Evolutionary conservation across 2,329 filamentous ascomycete genomes (phyloP).

Genomic region (Sodiomyces alkalinus): DNA sequence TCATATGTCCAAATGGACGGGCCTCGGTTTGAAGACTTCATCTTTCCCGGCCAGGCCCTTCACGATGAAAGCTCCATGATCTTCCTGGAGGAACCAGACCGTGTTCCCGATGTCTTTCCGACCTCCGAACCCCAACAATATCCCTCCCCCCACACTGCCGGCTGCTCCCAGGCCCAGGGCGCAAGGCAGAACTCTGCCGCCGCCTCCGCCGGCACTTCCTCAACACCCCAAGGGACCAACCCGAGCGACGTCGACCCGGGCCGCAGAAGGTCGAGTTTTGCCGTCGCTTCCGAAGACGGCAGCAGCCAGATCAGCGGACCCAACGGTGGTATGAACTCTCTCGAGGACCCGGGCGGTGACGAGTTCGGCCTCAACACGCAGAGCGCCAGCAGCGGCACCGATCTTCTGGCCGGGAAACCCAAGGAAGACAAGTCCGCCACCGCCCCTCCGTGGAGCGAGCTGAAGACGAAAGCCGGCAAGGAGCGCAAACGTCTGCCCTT

Average conservation of each 20-base stretch:
- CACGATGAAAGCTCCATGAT: conserved; percentile 25
- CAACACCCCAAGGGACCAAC: neutral
- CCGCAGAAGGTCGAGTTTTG: conserved; percentile 13
- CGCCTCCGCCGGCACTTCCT: neutral
- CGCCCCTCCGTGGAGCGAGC: conserved; percentile 59
- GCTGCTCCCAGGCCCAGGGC: too few relatives aligned
- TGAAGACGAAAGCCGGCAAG: conserved; percentile 87
- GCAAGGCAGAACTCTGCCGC: too few relatives aligned
- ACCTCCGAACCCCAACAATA: conserved; percentile 13
- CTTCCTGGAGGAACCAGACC: conserved; percentile 17
- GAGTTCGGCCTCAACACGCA: conserved; percentile 39
- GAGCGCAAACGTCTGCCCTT: conserved; percentile 85
- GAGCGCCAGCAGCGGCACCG: conserved; percentile 34
- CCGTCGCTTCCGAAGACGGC: conserved; percentile 29
- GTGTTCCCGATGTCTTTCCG: conserved; percentile 16
- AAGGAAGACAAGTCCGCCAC: conserved; percentile 45
- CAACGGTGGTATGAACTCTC: conserved; percentile 27
- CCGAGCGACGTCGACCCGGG: conserved; percentile 3
- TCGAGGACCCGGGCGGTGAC: conserved; percentile 39
- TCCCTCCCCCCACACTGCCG: conserved; percentile 10
- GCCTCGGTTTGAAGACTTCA: conserved; percentile 36
- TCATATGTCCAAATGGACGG: too few relatives aligned
- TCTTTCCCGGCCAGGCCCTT: conserved; percentile 32
- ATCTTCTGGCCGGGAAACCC: conserved; percentile 32
- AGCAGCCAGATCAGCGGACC: conserved; percentile 26